phyloP scores from a whole-genome alignment of 148 eudicot species.

The Diospyros kaki region DNA sequence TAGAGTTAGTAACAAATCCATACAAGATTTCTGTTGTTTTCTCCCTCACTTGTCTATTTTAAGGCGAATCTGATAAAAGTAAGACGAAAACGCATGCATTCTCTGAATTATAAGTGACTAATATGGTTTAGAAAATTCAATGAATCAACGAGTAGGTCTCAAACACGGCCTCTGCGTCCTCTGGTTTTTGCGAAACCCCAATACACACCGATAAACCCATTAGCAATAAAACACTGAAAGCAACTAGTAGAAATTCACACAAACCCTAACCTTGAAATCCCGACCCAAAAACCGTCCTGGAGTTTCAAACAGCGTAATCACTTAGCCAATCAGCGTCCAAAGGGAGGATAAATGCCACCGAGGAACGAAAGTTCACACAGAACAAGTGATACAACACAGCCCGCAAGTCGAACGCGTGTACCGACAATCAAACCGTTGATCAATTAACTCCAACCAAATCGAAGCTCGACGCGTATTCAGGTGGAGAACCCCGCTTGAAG shows the following conservation, averaged over 20 bases:
- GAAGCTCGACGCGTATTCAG: constrained; percentile 1
- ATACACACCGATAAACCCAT: neutral
- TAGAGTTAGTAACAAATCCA: neutral
- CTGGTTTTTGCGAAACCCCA: neutral
- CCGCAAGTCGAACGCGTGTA: neutral
- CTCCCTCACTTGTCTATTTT: neutral
- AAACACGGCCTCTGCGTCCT: neutral
- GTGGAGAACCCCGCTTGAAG: neutral
- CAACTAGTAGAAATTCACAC: neutral
- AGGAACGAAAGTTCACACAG: neutral
- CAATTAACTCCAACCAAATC: neutral
- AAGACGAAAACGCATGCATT: neutral
- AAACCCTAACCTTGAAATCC: constrained; percentile 15
- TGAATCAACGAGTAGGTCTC: neutral
- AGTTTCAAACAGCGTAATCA: neutral
- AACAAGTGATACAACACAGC: neutral
- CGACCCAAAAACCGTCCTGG: neutral
- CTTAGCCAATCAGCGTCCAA: neutral
- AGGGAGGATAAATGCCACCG: neutral
- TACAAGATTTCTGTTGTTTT: neutral
- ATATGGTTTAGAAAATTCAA: neutral
- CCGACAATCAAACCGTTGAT: constrained; percentile 4
- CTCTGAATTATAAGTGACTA: neutral
- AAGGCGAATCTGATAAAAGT: neutral
- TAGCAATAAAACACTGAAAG: neutral